Evolutionary conservation across 768 basidiomycete species (phyloP), one percentile per base, ranked within the genome.

Genomic region (Mycena kentingensis): DNA sequence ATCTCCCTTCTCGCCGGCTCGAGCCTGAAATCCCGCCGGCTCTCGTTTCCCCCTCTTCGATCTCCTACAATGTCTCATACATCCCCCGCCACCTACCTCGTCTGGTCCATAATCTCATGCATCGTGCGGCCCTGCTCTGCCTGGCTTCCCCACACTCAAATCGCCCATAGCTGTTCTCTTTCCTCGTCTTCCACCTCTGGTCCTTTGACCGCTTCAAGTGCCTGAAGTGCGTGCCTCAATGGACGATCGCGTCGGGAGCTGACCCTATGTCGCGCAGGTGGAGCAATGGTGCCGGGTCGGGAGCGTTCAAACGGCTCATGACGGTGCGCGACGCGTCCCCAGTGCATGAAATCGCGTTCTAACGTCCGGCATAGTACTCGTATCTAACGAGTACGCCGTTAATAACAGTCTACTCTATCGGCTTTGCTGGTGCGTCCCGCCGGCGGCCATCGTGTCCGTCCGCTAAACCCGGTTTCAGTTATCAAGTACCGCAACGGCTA

Each of bases 271-370:
- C 29, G 48, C 41, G 22, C 53, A 89, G 88, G 65, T 90, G 87
- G 87, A 81, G 84, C 61, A 79, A 77, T 25, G 86, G 84, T 1
- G 77, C 79, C 3, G 68, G 81, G 52, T 78, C 83, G 15, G 88
- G 87, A n/a, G 79, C 86, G 3, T 92, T 92, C 72, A 92, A 90
- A 67, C 82, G 91, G 24, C 63, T 92, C 64, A 92, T 93, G 90
- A 92, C 88, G 31, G 89, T 90, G 54, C 49, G 81, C 66, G n/a
- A 19, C 12, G 12, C 21, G 25, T 16, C 5, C 26, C 25, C 35
- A 15, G 18, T 35, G 46, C 12, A 21, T 4, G 41, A 12, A 25
- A 3, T 24, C 5, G 5, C 35, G 22, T 27, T 31, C 46, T 47
- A 44, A 16, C 50, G 37, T 11, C 21, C n/a, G 15, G 15, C 19